phyloP scores from a whole-genome alignment of 2,329 filamentous ascomycete genomes.

The Fusarium brachygibbosum region DNA sequence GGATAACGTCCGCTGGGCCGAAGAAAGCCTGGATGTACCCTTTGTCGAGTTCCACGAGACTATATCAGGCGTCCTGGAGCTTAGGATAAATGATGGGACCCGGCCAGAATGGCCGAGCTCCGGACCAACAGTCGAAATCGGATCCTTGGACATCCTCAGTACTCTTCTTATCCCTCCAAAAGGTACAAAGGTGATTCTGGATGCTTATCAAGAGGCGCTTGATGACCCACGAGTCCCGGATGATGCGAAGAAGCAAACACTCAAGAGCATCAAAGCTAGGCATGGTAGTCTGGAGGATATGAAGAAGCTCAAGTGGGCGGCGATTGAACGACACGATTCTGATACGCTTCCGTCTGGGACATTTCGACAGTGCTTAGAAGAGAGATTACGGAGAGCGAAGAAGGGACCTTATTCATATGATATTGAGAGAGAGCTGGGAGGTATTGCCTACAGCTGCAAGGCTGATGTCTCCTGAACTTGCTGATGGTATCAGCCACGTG shows the following conservation, averaged over 20 bases:
- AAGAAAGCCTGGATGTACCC: neutral
- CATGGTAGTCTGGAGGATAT: conserved; percentile 39
- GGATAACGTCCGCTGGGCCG: conserved; percentile 30
- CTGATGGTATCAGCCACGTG: neutral
- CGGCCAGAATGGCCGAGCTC: conserved; percentile 29
- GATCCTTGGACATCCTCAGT: conserved; percentile 12
- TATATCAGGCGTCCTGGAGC: conserved; percentile 9
- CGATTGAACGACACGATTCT: conserved; percentile 13
- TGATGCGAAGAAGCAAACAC: conserved; percentile 7
- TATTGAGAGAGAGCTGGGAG: neutral
- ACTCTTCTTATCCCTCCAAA: conserved; percentile 23
- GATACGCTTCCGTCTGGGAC: conserved; percentile 12
- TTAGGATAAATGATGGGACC: neutral
- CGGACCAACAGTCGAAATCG: conserved; percentile 19
- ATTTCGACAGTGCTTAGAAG: conserved; percentile 25
- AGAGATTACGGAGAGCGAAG: conserved; percentile 1
- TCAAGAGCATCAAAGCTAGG: conserved; percentile 20
- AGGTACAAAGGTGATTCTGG: conserved; percentile 8
- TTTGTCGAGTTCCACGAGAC: conserved; percentile 20
- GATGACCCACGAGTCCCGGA: conserved; percentile 5
- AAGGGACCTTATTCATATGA: neutral
- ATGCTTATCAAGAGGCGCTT: conserved; percentile 28
- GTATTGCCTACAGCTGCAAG: conserved; percentile 23
- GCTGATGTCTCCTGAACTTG: conserved; percentile 6
- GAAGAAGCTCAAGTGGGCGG: conserved; percentile 29